These are phyloP conservation scores for Solanum verrucosum DNA, from an alignment of 257 asterid genomes.

Conservation along the genomic window DNA sequence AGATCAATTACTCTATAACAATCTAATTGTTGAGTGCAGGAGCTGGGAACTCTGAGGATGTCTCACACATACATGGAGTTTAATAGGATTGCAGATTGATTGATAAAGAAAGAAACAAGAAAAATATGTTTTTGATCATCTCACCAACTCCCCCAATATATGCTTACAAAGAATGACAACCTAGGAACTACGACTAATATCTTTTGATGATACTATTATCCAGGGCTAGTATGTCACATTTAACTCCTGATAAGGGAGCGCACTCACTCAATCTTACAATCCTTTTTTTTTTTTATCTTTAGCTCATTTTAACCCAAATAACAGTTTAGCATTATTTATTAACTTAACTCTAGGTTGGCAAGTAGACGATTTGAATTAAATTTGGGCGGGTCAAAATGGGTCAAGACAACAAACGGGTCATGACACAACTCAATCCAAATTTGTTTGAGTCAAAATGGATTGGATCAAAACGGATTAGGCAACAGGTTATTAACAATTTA, in stretches of 20 bases:
- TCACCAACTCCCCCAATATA: not conserved
- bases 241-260: not conserved
- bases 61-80: too few species aligned
- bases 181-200: too few species aligned
- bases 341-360: not conserved
- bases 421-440: not conserved
- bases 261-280: not conserved
- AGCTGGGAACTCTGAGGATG: too few species aligned
- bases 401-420: too few species aligned
- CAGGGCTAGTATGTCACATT: not conserved
- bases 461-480: not conserved
- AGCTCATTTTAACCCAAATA: not conserved
- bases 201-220: not conserved
- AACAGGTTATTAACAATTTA: too few species aligned
- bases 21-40: too few species aligned
- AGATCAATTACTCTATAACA: too few species aligned
- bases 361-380: too few species aligned
- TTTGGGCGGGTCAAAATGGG: too few species aligned
- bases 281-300: too few species aligned
- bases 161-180: not conserved
- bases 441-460: not conserved
- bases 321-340: not conserved
- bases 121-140: not conserved
- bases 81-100: not conserved
- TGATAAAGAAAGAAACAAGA: accelerated